phyloP scores from a whole-genome alignment of 257 asterid genomes.

The Gentiana macrophylla region DNA sequence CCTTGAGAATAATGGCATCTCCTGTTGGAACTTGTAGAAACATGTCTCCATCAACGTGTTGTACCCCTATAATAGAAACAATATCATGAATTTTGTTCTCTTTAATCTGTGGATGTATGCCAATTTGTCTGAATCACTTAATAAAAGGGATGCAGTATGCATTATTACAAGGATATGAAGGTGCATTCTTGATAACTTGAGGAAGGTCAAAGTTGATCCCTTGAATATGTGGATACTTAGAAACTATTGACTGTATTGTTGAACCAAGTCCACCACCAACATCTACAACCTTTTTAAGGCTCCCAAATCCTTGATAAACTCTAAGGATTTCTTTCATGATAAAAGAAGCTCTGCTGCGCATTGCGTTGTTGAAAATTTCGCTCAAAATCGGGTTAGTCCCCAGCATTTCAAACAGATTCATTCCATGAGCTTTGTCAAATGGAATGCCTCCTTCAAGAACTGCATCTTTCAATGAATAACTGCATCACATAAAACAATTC shows the following conservation, averaged over 20 bases:
- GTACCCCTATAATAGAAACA: background rate
- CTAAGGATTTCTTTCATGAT: slow-evolving; percentile 14
- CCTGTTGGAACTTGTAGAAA: background rate
- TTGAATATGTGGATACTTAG: slow-evolving; percentile 24
- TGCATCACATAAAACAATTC: background rate
- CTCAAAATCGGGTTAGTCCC: slow-evolving; percentile 10
- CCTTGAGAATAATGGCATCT: slow-evolving; percentile 4
- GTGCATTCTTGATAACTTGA: slow-evolving; percentile 25
- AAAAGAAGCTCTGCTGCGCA: background rate
- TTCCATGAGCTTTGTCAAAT: slow-evolving; percentile 8
- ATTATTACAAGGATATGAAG: slow-evolving; percentile 14
- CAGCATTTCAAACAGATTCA: slow-evolving; percentile 5
- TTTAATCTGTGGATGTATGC: too few relatives aligned
- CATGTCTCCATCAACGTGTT: slow-evolving; percentile 4
- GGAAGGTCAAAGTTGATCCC: slow-evolving; percentile 41
- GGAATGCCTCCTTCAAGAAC: slow-evolving; percentile 14
- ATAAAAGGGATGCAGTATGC: background rate
- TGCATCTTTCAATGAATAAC: slow-evolving; percentile 10
- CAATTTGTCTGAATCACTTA: too few relatives aligned
- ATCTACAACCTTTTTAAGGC: slow-evolving; percentile 26
- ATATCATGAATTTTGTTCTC: too few relatives aligned
- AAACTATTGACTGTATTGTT: slow-evolving; percentile 16
- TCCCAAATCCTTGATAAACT: slow-evolving; percentile 28
- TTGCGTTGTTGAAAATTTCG: slow-evolving; percentile 17
- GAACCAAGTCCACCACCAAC: slow-evolving; percentile 50